Evolutionary conservation across 2,329 filamentous ascomycete species (phyloP).

Genomic region (Alternaria consortialis): DNA sequence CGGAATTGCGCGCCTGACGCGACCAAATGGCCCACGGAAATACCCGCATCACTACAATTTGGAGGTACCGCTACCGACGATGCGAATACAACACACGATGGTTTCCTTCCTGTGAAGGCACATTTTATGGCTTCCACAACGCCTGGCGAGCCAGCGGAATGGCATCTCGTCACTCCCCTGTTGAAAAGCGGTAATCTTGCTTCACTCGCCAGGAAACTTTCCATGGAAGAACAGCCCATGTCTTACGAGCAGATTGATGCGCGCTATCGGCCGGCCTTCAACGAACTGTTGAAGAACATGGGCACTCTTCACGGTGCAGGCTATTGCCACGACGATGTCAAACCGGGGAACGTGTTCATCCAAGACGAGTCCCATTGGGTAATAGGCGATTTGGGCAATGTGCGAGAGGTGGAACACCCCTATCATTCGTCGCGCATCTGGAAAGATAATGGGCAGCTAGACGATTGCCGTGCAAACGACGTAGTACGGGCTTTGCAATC

Average conservation of each 20-base stretch:
- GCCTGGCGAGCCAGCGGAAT: constrained; percentile 17
- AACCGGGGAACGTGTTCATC: constrained; percentile 48
- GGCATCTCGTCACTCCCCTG: constrained; percentile 35
- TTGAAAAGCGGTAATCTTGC: constrained; percentile 24
- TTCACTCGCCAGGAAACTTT: constrained; percentile 17
- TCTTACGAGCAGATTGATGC: constrained; percentile 32
- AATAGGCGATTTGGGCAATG: constrained; percentile 49
- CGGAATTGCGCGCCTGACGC: constrained; percentile 34
- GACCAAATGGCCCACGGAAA: constrained; percentile 38
- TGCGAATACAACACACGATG: constrained; percentile 1
- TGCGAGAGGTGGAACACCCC: constrained; percentile 41
- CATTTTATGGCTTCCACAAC: constrained; percentile 27
- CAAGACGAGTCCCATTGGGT: constrained; percentile 35
- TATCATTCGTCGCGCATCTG: constrained; percentile 38
- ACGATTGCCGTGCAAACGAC: constrained; percentile 44
- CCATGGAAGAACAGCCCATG: background rate
- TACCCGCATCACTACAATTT: constrained; percentile 36
- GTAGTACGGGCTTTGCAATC: constrained; percentile 41
- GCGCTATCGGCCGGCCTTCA: constrained; percentile 40
- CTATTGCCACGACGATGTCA: constrained; percentile 52
- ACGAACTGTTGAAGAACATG: constrained; percentile 35
- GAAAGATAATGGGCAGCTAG: constrained; percentile 33
- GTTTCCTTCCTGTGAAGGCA: constrained; percentile 29
- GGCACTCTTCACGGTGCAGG: constrained; percentile 38
- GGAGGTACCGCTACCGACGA: constrained; percentile 12